Conservation (phyloP, 495 filamentous ascomycete genomes). For the Daldinia grandis region DNA sequence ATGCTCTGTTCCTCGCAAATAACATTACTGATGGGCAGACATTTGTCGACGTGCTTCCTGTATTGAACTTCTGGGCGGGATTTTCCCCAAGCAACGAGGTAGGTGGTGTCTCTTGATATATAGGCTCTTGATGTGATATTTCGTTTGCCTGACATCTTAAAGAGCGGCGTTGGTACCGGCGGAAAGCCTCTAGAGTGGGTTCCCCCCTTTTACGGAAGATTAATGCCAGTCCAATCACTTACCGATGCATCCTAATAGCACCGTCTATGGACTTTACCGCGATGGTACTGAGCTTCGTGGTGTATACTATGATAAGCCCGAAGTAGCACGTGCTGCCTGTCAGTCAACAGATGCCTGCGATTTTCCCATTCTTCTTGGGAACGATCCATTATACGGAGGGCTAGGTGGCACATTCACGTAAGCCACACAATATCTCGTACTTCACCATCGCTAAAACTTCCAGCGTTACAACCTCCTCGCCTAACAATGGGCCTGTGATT, state of each 20-base stretch:
- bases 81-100: slow-evolving; percentile 40
- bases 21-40: slow-evolving; percentile 42
- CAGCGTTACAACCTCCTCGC: slow-evolving; percentile 38
- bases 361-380: slow-evolving; percentile 42
- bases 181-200: slow-evolving; percentile 38
- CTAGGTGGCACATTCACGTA: slow-evolving; percentile 41
- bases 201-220: neutral
- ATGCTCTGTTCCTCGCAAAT: slow-evolving; percentile 36
- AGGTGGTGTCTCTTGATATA: neutral
- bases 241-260: slow-evolving; percentile 17
- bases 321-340: slow-evolving; percentile 40
- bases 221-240: neutral
- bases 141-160: slow-evolving; percentile 15
- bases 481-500: slow-evolving; percentile 37
- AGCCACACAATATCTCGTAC: neutral
- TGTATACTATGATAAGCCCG: slow-evolving; percentile 41
- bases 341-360: slow-evolving; percentile 42
- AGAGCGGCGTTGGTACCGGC: slow-evolving; percentile 40
- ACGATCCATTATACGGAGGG: slow-evolving; percentile 39
- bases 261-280: slow-evolving; percentile 41
- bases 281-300: slow-evolving; percentile 41
- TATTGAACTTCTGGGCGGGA: slow-evolving; percentile 43
- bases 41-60: slow-evolving; percentile 35
- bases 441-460: slow-evolving; percentile 2
- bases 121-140: neutral